Evolutionary conservation across 1,284 basidiomycete species (phyloP).

Genomic region (Crepidotus sp.): DNA sequence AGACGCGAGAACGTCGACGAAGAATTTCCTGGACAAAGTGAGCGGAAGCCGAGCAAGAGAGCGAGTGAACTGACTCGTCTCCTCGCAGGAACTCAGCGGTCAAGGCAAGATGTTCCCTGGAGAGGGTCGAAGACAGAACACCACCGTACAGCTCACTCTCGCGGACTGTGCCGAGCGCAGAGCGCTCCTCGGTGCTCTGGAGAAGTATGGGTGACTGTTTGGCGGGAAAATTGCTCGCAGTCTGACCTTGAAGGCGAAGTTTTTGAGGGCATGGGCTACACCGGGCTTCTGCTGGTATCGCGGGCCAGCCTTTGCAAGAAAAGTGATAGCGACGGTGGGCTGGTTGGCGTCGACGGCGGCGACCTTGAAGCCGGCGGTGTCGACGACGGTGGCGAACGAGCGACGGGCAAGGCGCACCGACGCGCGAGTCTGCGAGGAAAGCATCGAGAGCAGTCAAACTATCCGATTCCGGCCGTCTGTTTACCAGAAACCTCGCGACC

Average conservation of each 20-base stretch:
- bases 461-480: background rate
- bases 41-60: background rate
- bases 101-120: conserved; percentile 85
- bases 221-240: background rate
- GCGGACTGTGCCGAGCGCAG: conserved; percentile 84
- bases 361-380: conserved; percentile 76
- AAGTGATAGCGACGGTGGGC: conserved; percentile 76
- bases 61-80: conserved; percentile 77
- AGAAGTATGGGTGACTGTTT: background rate
- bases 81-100: conserved; percentile 94
- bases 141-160: conserved; percentile 95
- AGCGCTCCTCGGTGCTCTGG: conserved; percentile 77
- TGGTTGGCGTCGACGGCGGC: conserved; percentile 76
- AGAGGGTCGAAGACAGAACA: conserved; percentile 78
- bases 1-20: conserved; percentile 80
- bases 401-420: conserved; percentile 27
- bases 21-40: conserved; percentile 54
- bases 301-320: conserved; percentile 87
- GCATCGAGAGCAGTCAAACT: background rate
- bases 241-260: conserved; percentile 92
- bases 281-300: conserved; percentile 82
- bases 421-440: conserved; percentile 12
- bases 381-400: conserved; percentile 73
- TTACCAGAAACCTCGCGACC: background rate
- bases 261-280: conserved; percentile 87